Conservation (phyloP, 2,329 filamentous ascomycete species). For the Apiospora sp. region DNA sequence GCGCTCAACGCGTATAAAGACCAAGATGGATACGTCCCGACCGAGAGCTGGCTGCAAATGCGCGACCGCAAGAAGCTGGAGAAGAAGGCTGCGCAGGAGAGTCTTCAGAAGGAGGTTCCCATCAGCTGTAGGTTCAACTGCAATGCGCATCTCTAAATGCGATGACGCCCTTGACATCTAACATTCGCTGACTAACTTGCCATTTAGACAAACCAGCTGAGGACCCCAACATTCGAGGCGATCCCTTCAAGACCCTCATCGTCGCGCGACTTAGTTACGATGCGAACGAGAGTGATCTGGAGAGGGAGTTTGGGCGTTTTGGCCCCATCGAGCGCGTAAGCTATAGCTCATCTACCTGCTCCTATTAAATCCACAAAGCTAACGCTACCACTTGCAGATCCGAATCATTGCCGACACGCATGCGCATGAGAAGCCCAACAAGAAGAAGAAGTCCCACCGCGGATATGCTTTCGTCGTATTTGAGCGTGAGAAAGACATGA, state of each 20-base stretch:
- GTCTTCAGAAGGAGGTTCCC: conserved; percentile 68
- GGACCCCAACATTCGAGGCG: conserved; percentile 88
- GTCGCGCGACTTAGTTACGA: conserved; percentile 91
- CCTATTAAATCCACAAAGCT: conserved; percentile 18
- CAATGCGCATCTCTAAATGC: not conserved
- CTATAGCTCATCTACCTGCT: conserved; percentile 26
- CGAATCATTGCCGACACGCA: conserved; percentile 85
- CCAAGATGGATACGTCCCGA: conserved; percentile 78
- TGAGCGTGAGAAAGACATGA: conserved; percentile 98
- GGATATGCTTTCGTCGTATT: conserved; percentile 98
- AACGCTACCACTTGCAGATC: conserved; percentile 64
- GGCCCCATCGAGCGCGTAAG: conserved; percentile 91
- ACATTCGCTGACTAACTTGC: conserved; percentile 32
- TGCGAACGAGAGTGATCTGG: conserved; percentile 86
- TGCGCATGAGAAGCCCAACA: conserved; percentile 72
- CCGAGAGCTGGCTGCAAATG: conserved; percentile 91
- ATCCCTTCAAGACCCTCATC: conserved; percentile 95
- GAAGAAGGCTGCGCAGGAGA: conserved; percentile 74
- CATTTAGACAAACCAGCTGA: conserved; percentile 77
- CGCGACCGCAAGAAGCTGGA: conserved; percentile 85
- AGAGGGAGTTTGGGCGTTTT: conserved; percentile 92
- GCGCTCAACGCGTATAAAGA: conserved; percentile 80
- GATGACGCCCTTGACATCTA: conserved; percentile 8
- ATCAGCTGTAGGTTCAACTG: conserved; percentile 62
- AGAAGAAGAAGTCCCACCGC: conserved; percentile 81